Evolutionary conservation across 1,284 basidiomycete genomes (phyloP).

Genomic region (Puccinia triticina): DNA sequence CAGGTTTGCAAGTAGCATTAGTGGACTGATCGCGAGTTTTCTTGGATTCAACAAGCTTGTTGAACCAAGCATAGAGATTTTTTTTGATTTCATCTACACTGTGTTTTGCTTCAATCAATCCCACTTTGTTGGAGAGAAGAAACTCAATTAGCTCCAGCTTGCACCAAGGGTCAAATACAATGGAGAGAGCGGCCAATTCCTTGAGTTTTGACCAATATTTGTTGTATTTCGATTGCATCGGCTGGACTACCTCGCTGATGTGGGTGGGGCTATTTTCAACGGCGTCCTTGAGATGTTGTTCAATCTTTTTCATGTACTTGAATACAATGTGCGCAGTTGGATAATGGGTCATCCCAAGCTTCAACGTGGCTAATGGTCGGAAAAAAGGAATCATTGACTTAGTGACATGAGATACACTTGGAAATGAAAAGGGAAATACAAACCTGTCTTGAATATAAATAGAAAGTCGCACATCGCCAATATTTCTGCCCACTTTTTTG

Average conservation of each 20-base stretch:
- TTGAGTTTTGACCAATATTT: no score
- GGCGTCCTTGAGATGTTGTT: neutral
- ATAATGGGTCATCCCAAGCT: no score
- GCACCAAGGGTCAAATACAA: no score
- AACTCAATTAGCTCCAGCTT: no score
- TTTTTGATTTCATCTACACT: no score
- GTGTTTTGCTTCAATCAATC: no score
- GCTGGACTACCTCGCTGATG: neutral
- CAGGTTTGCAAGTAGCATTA: neutral
- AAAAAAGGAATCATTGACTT: neutral
- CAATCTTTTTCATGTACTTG: neutral
- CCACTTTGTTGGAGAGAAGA: no score
- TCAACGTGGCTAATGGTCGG: neutral
- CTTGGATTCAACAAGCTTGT: neutral
- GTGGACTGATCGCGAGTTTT: neutral
- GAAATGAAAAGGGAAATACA: neutral
- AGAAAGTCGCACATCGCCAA: neutral
- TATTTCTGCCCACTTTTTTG: neutral
- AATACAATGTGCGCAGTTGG: neutral
- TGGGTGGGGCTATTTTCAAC: neutral
- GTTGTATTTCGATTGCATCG: conserved; percentile 4
- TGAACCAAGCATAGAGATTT: neutral
- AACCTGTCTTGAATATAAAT: neutral
- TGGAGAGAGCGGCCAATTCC: no score
- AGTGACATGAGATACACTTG: neutral